Evolutionary conservation across 129 eudicot genomes (phyloP), one percentile per base, ranked within the genome.

Genomic region (Centella asiatica): DNA sequence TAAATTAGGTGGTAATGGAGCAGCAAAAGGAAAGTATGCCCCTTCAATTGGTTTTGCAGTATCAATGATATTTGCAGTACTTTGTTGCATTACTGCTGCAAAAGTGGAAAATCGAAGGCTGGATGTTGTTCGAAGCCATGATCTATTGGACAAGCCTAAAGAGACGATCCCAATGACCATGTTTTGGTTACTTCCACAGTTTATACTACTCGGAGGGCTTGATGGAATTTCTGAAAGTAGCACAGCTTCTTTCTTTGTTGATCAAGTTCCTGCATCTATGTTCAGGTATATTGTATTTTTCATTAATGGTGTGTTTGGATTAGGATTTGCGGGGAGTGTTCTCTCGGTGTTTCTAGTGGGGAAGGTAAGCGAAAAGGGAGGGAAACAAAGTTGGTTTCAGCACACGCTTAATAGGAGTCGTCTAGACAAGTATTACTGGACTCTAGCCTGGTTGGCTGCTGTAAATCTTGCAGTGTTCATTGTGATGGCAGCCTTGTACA

Each of bases 101-200:
- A 37, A 34, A 68, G 65, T 77, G 53, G 78, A 72, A 60, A 7
- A 32, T 31, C 52, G 47, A 29, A 72, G 77, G 55, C 69, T 72
- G 0, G 62, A 44, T 11, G 60, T 61, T 4, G 64, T 68, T 34
- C 23, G 29, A 29, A 52, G 68, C 15, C 70, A 72, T 55, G 74
- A 57, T 57, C 63, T 77, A 49, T 22, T 72, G 13, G 74, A 71
- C 55, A 53, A 62, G 61, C 75, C 80, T 4, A 55, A 62, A 8
- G 74, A 75, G 46, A 61, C 22, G 14, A 44, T 75, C 5, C 71
- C 71, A 3, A 77, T 77, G 78, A 60, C 44, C 37, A 55, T 72
- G 5, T 72, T 66, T 23, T 72, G 74, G 74, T 44, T 72, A 33
- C 56, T 72, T 26, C 77, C 77, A 15, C 78, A 72, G 37, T 77